Conservation (phyloP, 1,284 basidiomycete species). For the Leccinum pseudoinsigne region DNA sequence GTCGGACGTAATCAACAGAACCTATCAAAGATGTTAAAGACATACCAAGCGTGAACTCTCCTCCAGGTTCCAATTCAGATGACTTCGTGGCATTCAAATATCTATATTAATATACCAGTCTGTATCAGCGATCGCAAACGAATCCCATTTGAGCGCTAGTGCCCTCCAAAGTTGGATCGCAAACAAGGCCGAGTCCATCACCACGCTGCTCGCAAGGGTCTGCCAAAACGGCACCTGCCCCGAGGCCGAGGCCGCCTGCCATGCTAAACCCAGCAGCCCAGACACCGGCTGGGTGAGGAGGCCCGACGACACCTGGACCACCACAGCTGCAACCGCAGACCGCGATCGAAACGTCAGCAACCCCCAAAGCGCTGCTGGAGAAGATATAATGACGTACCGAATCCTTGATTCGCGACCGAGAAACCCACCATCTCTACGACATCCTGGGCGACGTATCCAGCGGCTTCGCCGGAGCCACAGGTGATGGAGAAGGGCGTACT, state of each 20-base stretch:
- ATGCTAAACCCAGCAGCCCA: constrained; percentile 31
- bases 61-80: constrained; percentile 30
- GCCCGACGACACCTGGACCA: constrained; percentile 10
- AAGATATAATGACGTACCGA: constrained; percentile 33
- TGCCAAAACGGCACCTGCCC: constrained; percentile 45
- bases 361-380: constrained; percentile 7
- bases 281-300: constrained; percentile 26
- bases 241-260: constrained; percentile 28
- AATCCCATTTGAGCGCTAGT: background rate
- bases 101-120: constrained; percentile 11
- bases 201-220: constrained; percentile 38
- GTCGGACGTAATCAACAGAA: background rate
- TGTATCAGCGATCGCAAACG: background rate
- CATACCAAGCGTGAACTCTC: constrained; percentile 29
- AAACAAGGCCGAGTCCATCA: constrained; percentile 38
- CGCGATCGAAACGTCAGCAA: background rate
- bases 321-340: constrained; percentile 21
- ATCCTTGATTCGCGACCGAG: constrained; percentile 40
- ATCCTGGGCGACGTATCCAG: constrained; percentile 40
- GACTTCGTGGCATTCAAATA: constrained; percentile 27
- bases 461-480: constrained; percentile 27
- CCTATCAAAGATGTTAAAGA: background rate
- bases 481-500: constrained; percentile 16
- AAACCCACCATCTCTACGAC: constrained; percentile 46
- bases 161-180: constrained; percentile 35